Evolutionary conservation across 2,329 filamentous ascomycete genomes (phyloP).

Genomic region (Colletotrichum liriopes): DNA sequence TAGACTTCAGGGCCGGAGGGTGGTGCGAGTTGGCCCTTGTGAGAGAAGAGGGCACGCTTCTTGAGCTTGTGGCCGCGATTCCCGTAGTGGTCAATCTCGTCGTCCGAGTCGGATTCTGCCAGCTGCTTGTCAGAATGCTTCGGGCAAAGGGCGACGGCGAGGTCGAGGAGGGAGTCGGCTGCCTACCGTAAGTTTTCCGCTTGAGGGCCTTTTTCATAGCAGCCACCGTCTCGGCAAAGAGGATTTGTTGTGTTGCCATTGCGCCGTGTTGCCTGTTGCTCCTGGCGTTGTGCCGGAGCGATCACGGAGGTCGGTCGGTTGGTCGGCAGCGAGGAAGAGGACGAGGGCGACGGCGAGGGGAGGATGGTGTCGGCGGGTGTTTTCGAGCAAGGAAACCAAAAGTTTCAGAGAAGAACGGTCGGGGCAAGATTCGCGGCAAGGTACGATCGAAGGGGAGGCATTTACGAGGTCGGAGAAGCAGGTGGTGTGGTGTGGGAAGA

Average conservation of each 20-base stretch:
- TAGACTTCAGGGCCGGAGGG: constrained; percentile 78
- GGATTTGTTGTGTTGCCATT: constrained; percentile 70
- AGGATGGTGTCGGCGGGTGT: not conserved
- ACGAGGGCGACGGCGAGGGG: constrained; percentile 11
- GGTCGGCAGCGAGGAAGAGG: constrained; percentile 19
- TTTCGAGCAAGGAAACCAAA: constrained; percentile 10
- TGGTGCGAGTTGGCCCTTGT: constrained; percentile 78
- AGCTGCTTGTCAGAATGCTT: constrained; percentile 29
- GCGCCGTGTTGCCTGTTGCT: constrained; percentile 25
- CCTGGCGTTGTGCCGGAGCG: constrained; percentile 33
- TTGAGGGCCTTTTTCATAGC: constrained; percentile 79
- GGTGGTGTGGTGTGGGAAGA: constrained; percentile 35
- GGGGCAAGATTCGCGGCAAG: constrained; percentile 5
- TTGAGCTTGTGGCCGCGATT: constrained; percentile 88
- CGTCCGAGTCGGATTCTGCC: constrained; percentile 84
- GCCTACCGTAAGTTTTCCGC: constrained; percentile 73
- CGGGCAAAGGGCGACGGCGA: not conserved
- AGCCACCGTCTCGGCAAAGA: constrained; percentile 77
- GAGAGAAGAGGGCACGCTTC: constrained; percentile 80
- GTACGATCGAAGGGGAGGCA: constrained; percentile 18
- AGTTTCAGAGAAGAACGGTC: constrained; percentile 4
- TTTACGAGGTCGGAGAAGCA: constrained; percentile 18
- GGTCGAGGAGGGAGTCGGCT: not conserved
- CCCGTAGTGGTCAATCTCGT: constrained; percentile 76
- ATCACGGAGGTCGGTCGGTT: constrained; percentile 24